Conservation (phyloP, 1,139 yeast species). For the Magnusiomyces paraingens region DNA sequence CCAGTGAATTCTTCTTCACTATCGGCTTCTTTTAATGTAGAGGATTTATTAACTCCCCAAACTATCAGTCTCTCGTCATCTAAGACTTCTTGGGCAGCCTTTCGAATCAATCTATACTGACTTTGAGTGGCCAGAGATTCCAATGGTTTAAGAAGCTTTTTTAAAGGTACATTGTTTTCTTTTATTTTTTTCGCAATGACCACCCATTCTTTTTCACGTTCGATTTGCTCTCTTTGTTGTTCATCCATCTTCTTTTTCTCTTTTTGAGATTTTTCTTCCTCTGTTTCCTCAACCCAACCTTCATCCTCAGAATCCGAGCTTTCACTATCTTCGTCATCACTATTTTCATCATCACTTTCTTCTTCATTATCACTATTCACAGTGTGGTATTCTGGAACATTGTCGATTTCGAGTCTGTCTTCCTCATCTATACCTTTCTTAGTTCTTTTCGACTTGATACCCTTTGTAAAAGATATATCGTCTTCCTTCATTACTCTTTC, state of each 20-base stretch:
- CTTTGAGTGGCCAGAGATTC: constrained; percentile 44
- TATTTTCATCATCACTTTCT: constrained; percentile 24
- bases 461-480: constrained; percentile 4
- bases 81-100: constrained; percentile 61
- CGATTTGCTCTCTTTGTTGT: constrained; percentile 26
- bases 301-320: constrained; percentile 5
- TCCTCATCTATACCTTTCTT: not conserved
- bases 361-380: constrained; percentile 20
- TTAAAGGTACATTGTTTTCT: constrained; percentile 44
- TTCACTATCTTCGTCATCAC: constrained; percentile 2
- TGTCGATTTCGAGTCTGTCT: constrained; percentile 20
- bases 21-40: constrained; percentile 33
- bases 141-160: constrained; percentile 52
- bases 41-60: constrained; percentile 53
- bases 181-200: constrained; percentile 31
- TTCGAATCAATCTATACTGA: constrained; percentile 57
- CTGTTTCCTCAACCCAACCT: constrained; percentile 6
- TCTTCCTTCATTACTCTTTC: constrained; percentile 52
- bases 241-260: constrained; percentile 24
- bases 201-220: constrained; percentile 18
- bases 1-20: constrained; percentile 48
- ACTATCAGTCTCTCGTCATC: constrained; percentile 54
- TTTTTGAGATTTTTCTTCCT: constrained; percentile 23
- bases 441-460: not conserved
- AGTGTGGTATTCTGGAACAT: constrained; percentile 6